phyloP scores from a whole-genome alignment of 2,329 filamentous ascomycete genomes.

The Colletotrichum acutatum region DNA sequence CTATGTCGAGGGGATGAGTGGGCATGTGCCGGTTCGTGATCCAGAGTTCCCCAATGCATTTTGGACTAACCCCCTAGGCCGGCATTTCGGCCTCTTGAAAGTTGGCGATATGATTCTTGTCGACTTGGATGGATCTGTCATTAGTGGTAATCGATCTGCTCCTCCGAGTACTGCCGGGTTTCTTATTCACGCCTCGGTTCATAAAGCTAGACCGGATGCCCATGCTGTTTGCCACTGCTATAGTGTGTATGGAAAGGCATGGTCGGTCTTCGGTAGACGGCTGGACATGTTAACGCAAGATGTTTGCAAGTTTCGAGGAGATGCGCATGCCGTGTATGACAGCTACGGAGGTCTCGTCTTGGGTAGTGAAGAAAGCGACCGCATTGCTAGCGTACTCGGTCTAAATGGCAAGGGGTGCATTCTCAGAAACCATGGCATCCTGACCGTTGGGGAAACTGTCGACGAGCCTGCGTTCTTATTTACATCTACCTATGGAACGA shows the following conservation, averaged over 20 bases:
- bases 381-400: conserved; percentile 73
- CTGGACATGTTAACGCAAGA: conserved; percentile 75
- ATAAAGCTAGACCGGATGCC: conserved; percentile 63
- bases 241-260: conserved; percentile 64
- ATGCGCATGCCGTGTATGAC: conserved; percentile 71
- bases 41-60: conserved; percentile 69
- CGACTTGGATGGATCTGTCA: conserved; percentile 67
- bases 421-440: conserved; percentile 75
- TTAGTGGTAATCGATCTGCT: conserved; percentile 65
- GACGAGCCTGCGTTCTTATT: conserved; percentile 80
- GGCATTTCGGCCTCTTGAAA: conserved; percentile 70
- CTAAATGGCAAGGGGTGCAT: conserved; percentile 64
- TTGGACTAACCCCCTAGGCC: conserved; percentile 71
- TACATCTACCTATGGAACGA: conserved; percentile 3
- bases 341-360: conserved; percentile 62
- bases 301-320: conserved; percentile 58
- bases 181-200: conserved; percentile 59
- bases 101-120: conserved; percentile 51
- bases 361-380: conserved; percentile 70
- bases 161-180: conserved; percentile 44
- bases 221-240: conserved; percentile 65
- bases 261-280: conserved; percentile 65
- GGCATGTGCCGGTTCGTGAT: conserved; percentile 71
- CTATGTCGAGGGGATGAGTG: conserved; percentile 70
- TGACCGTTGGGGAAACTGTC: conserved; percentile 76